These are phyloP conservation scores for Hygrophila difformis DNA, from an alignment of 257 asterid species.

Conservation along the genomic window DNA sequence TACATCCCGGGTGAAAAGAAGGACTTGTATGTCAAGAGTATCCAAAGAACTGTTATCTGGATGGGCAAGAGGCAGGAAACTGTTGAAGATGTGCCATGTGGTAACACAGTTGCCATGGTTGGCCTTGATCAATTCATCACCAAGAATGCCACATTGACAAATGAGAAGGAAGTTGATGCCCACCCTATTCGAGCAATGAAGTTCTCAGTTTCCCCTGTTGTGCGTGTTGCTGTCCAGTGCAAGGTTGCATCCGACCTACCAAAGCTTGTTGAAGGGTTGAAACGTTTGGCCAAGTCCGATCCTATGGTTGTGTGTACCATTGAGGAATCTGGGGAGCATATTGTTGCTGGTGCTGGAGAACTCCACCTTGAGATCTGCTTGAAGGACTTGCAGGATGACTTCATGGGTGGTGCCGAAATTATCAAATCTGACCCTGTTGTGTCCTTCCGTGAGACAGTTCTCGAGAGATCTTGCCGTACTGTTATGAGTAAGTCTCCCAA, in stretches of 20 bases:
- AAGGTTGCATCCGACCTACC: constrained; percentile 37
- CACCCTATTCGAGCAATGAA: constrained; percentile 36
- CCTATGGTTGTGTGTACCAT: constrained; percentile 36
- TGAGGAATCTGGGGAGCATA: constrained; percentile 37
- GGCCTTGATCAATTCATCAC: constrained; percentile 33
- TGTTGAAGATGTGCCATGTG: constrained; percentile 35
- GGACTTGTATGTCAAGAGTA: constrained; percentile 22
- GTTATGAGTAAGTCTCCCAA: constrained; percentile 40
- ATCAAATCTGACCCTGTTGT: constrained; percentile 31
- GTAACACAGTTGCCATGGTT: constrained; percentile 35
- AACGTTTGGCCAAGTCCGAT: constrained; percentile 34
- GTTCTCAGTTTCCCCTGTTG: constrained; percentile 32
- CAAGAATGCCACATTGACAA: constrained; percentile 30
- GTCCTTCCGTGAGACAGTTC: constrained; percentile 32
- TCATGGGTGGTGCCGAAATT: constrained; percentile 36
- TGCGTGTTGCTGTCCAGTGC: constrained; percentile 30
- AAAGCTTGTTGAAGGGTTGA: constrained; percentile 34
- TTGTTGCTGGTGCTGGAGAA: constrained; percentile 37
- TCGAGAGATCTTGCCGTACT: constrained; percentile 26
- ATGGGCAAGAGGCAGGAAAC: constrained; percentile 31
- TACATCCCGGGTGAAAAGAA: constrained; percentile 27
- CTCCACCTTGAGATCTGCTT: constrained; percentile 32
- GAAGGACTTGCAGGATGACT: constrained; percentile 33
- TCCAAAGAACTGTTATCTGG: constrained; percentile 27
- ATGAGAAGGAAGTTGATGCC: constrained; percentile 35